Percentiles rank a stretch among this genome's conserved stretches.
phyloP scores from a whole-genome alignment of 2,329 filamentous ascomycete species.

The Pseudohalonectria lignicola region DNA sequence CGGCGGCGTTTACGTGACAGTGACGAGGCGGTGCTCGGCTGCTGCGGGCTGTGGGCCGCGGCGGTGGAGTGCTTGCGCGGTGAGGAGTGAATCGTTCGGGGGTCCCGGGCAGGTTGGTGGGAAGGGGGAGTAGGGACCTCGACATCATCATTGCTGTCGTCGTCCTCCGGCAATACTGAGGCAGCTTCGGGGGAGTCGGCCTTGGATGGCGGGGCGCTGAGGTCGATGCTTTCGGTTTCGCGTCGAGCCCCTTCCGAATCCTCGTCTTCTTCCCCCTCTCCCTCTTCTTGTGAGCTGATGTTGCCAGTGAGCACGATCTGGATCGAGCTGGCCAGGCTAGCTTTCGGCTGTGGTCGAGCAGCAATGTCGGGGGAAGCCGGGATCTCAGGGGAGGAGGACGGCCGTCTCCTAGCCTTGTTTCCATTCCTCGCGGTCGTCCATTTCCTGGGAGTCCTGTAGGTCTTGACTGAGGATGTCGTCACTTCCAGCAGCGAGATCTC shows the following conservation, averaged over 20 bases:
- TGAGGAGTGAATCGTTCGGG: no score
- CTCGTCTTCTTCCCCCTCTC: conserved; percentile 6
- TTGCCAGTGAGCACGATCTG: neutral
- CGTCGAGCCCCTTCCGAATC: conserved; percentile 13
- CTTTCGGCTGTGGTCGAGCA: neutral
- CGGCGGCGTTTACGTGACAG: neutral
- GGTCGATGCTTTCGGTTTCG: conserved; percentile 4
- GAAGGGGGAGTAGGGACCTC: neutral
- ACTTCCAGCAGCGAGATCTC: neutral
- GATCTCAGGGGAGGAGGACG: neutral
- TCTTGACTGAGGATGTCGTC: neutral
- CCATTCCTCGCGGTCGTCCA: neutral
- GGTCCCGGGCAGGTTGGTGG: neutral
- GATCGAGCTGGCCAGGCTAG: neutral
- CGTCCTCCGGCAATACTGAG: no score
- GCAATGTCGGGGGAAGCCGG: neutral
- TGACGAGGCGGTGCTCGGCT: neutral
- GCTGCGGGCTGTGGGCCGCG: no score
- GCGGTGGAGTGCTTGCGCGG: neutral
- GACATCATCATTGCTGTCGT: neutral
- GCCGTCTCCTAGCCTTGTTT: conserved; percentile 13
- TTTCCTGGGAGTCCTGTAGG: neutral
- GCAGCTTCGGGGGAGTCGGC: no score
- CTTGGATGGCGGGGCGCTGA: neutral
- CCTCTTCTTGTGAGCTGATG: conserved; percentile 7